A percentile compares a stretch with the other conserved stretches of the same genome.
Evolutionary conservation across 2,329 filamentous ascomycete genomes (phyloP).

Genomic region (Ceratocystis papillata): DNA sequence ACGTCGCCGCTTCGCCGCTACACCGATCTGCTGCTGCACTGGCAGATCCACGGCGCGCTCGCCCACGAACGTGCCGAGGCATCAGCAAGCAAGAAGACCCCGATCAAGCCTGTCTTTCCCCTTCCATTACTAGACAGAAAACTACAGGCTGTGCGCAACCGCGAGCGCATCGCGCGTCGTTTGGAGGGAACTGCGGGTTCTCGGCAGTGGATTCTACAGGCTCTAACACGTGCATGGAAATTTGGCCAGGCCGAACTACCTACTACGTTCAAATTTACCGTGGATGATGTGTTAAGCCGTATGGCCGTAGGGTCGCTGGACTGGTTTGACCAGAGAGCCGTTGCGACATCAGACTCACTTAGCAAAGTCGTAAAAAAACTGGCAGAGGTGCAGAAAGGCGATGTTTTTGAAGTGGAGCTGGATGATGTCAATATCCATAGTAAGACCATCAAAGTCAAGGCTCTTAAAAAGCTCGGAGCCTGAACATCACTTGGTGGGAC

Average conservation of each 20-base stretch:
- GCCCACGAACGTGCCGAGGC: constrained; percentile 34
- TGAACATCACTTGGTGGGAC: background rate
- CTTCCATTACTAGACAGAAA: constrained; percentile 34
- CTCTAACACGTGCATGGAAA: constrained; percentile 49
- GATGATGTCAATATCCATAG: constrained; percentile 43
- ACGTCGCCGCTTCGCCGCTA: constrained; percentile 58
- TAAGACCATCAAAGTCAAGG: constrained; percentile 39
- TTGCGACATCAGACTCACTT: constrained; percentile 35
- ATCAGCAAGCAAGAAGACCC: constrained; percentile 22
- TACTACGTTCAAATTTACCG: constrained; percentile 40
- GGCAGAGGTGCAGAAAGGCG: constrained; percentile 39
- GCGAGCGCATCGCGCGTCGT: constrained; percentile 41
- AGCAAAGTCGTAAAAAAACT: constrained; percentile 34
- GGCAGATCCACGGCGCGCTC: constrained; percentile 54
- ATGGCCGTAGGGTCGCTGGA: constrained; percentile 37
- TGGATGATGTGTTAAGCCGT: constrained; percentile 33
- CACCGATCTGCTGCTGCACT: constrained; percentile 52
- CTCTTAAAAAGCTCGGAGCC: constrained; percentile 29
- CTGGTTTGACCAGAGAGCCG: constrained; percentile 36
- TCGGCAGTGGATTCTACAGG: constrained; percentile 48
- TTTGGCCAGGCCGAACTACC: constrained; percentile 41
- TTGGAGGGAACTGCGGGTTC: constrained; percentile 37
- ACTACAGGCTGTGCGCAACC: constrained; percentile 42
- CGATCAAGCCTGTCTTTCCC: background rate
- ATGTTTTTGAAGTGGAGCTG: constrained; percentile 47